Base-by-base conservation (phyloP, 352 stramenopile species). In the Pythium aphanidermatum region DNA sequence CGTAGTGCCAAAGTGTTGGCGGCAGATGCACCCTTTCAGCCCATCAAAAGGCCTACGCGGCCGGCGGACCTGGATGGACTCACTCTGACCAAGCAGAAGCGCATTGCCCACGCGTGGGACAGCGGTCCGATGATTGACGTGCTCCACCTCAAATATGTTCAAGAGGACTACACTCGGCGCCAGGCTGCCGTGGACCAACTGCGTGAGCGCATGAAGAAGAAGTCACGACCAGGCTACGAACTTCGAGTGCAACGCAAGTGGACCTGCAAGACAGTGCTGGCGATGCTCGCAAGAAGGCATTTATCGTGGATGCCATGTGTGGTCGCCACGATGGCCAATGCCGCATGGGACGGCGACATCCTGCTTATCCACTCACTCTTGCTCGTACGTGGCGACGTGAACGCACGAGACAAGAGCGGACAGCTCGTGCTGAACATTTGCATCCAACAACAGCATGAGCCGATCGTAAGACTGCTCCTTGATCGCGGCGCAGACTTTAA, bases 321-420 rank as follows among this genome's bases (percentile, higher is more conserved):
- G 2, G 39, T 71, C 4, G 63, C 70, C 23, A 81, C 72, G 2
- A 63, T 89, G 45, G 64, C 67, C 7, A 71, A 88, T 45, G 79
- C 79, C 5, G 72, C 76, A 6, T 87, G 74, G 77, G 74, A 91
- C 35, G 76, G 68, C 27, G 79, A 91, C 57, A 87, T 91, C 46
- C 63, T 88, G 4, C 68, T 86, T 9, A 63, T 87, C 30, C 67
- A 87, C 16, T 61, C 52, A 37, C 60, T 87, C 45, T 56, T 91
- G 36, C 46, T 83, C 10, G 44, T 65, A 27, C 61, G 60, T 23
- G 64, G 59, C 4, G 73, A 86, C 36, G 62, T 71, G n/a, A 80
- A 84, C 42, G 65, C 60, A n/a, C 55, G 70, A 3, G 71, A 88
- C 49, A 25, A 41, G 7, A 66, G 69, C 11, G 76, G 79, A 11